These are phyloP conservation scores for Solanum paucissectum DNA, from an alignment of 257 asterid genomes.

Conservation along the genomic window DNA sequence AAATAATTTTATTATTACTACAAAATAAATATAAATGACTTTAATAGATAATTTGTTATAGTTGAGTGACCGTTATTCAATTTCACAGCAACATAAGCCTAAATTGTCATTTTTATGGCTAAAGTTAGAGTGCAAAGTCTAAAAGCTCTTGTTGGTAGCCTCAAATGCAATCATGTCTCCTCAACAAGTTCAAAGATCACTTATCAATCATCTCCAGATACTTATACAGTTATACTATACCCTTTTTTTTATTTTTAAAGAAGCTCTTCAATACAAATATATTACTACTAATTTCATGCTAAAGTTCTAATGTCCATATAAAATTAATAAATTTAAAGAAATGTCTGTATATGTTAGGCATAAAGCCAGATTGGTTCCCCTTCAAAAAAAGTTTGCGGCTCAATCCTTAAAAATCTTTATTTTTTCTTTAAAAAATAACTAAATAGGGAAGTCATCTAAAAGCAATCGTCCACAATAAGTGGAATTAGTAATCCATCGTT, in stretches of 20 bases:
- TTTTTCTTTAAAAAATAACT: not conserved
- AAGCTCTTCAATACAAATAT: conserved; percentile 4
- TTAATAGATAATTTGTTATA: not conserved
- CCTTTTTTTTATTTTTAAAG: conserved; percentile 11
- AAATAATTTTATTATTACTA: too few species aligned
- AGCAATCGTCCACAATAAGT: not conserved
- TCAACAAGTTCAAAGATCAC: conserved; percentile 1
- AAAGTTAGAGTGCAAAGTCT: not conserved
- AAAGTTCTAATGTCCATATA: conserved; percentile 12
- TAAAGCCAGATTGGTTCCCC: conserved; percentile 13
- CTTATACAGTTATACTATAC: not conserved
- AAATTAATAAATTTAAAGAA: conserved; percentile 12
- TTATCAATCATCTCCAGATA: not conserved
- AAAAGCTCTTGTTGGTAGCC: not conserved
- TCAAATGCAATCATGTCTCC: not conserved
- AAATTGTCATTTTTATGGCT: not conserved
- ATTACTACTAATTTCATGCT: not conserved
- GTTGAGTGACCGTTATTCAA: not conserved
- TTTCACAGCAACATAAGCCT: not conserved
- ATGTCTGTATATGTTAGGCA: conserved; percentile 10
- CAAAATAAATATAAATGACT: not conserved
- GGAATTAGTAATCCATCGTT: not conserved
- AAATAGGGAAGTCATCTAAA: not conserved
- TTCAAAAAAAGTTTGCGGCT: not conserved
- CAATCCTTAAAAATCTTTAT: not conserved